A percentile compares a stretch with the other conserved stretches of the same genome.
These are phyloP conservation scores for Cucumis sativus DNA, from an alignment of 306 rosid genomes.

Conservation along the genomic window DNA sequence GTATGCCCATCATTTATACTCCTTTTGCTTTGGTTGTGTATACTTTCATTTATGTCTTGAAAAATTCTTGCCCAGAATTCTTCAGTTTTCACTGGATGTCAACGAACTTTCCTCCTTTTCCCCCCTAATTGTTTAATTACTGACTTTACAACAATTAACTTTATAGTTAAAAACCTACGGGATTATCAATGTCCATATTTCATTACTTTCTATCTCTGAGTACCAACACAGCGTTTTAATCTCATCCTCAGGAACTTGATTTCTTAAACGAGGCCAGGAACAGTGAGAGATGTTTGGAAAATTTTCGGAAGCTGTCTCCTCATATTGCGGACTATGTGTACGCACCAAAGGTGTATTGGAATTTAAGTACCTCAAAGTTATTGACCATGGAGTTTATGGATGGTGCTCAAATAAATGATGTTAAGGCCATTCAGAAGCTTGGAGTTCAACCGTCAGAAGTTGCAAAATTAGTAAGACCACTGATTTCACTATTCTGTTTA, in stretches of 20 bases:
- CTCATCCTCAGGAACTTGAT: slow-evolving; percentile 62
- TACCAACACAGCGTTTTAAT: neutral
- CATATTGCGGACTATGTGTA: slow-evolving; percentile 70
- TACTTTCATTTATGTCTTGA: neutral
- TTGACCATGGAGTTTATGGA: slow-evolving; percentile 94
- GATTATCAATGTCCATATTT: neutral
- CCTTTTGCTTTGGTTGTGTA: neutral
- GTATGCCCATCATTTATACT: neutral
- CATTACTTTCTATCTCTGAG: neutral
- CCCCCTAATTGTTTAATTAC: neutral
- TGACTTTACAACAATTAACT: neutral
- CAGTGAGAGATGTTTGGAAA: slow-evolving; percentile 79
- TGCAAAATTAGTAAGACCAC: slow-evolving; percentile 61
- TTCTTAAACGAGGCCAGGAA: slow-evolving; percentile 77
- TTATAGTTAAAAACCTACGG: neutral
- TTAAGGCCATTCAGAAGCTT: slow-evolving; percentile 45
- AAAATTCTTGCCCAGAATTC: neutral
- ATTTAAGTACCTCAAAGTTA: slow-evolving; percentile 68
- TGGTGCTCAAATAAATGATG: slow-evolving; percentile 73
- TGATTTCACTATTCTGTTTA: slow-evolving; percentile 6
- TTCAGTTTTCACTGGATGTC: neutral
- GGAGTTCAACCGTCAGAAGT: slow-evolving; percentile 69
- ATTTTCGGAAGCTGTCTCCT: slow-evolving; percentile 81
- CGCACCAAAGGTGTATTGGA: slow-evolving; percentile 85
- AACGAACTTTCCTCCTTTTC: neutral